These are phyloP conservation scores for Trichaptum fuscoviolaceum DNA, from an alignment of 768 basidiomycete genomes.

Conservation along the genomic window DNA sequence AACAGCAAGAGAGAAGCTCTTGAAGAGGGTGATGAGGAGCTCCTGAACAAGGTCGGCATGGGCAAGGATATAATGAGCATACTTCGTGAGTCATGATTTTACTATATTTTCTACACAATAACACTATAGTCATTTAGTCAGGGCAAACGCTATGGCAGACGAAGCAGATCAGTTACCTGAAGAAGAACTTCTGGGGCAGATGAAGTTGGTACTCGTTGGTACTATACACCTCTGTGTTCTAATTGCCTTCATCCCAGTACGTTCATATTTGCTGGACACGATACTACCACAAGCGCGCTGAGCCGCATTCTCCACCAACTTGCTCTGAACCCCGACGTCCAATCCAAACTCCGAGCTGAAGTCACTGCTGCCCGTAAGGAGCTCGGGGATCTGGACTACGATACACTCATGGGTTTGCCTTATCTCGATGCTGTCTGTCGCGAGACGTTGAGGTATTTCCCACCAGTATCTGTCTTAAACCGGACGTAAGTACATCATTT, in stretches of 20 bases:
- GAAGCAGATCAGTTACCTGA: conserved; percentile 28
- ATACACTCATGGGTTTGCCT: conserved; percentile 35
- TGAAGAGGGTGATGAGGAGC: conserved; percentile 9
- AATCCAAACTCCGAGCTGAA: conserved; percentile 28
- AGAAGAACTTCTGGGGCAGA: conserved; percentile 32
- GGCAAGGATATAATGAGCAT: conserved; percentile 36
- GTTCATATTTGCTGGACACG: conserved; percentile 27
- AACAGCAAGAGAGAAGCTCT: conserved; percentile 23
- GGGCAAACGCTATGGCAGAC: conserved; percentile 26
- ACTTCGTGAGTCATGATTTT: conserved; percentile 24
- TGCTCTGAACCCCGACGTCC: conserved; percentile 24
- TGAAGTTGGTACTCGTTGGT: conserved; percentile 31
- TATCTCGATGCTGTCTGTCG: conserved; percentile 42
- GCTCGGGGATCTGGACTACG: conserved; percentile 28
- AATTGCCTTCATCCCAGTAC: conserved; percentile 21
- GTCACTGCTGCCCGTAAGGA: conserved; percentile 24
- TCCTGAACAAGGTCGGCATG: conserved; percentile 12
- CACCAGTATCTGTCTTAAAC: conserved; percentile 22
- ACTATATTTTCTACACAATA: neutral
- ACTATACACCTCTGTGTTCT: neutral
- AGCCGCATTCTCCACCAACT: conserved; percentile 30
- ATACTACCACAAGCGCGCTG: conserved; percentile 25
- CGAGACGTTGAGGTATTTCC: conserved; percentile 37
- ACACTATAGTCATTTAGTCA: conserved; percentile 21
- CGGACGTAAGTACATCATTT: conserved; percentile 23